These are phyloP conservation scores for Lentinus brumalis DNA, from an alignment of 768 basidiomycete genomes.

Conservation along the genomic window DNA sequence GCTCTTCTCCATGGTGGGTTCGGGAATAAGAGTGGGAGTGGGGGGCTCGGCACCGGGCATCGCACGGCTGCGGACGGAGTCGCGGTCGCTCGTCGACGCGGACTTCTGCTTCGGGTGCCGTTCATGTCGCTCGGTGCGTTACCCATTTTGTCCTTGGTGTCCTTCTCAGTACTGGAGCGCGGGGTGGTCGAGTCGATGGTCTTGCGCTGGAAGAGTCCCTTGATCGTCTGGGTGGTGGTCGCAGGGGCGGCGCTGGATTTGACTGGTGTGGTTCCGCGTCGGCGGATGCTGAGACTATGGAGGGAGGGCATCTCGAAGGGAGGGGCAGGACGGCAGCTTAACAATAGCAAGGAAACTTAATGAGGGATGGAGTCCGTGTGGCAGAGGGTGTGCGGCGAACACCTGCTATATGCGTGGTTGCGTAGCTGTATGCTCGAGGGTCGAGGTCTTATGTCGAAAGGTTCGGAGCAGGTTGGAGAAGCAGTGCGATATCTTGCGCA, in stretches of 20 bases:
- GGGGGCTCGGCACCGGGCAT: constrained; percentile 20
- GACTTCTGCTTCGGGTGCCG: constrained; percentile 3
- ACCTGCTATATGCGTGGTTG: constrained; percentile 10
- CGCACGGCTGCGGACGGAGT: constrained; percentile 8
- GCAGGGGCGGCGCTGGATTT: constrained; percentile 5
- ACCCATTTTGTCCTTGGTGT: constrained; percentile 10
- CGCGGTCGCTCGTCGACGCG: constrained; percentile 5
- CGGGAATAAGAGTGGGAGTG: constrained; percentile 3
- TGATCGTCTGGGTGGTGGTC: neutral
- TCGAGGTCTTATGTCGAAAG: neutral
- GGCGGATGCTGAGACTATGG: constrained; percentile 17
- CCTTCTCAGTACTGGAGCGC: neutral
- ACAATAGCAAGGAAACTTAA: neutral
- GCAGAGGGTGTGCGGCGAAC: neutral
- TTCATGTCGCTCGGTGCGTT: constrained; percentile 23
- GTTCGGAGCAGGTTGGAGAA: neutral
- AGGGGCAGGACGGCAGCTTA: neutral
- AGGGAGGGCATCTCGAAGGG: constrained; percentile 15
- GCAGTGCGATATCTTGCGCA: neutral
- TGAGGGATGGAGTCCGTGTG: constrained; percentile 15
- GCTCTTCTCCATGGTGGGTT: neutral
- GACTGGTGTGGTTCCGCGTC: constrained; percentile 11
- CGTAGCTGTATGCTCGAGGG: constrained; percentile 1
- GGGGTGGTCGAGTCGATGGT: neutral
- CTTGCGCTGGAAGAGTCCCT: constrained; percentile 1